Percentiles rank a stretch among this genome's conserved stretches.
phyloP scores from a whole-genome alignment of 1,139 yeast species.

The Geotrichum bryndzae region DNA sequence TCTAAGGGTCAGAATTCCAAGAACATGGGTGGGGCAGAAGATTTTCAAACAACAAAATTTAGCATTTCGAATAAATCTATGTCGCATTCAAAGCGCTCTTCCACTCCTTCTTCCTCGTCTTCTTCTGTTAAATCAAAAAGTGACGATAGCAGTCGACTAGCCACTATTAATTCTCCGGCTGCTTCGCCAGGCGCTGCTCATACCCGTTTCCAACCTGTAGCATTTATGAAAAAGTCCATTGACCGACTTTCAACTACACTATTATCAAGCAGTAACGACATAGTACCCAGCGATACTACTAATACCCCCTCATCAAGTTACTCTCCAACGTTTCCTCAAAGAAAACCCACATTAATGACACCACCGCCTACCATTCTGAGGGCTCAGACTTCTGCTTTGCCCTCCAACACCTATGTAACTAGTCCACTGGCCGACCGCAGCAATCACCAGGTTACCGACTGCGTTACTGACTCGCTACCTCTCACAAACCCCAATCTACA shows the following conservation, averaged over 20 bases:
- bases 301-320: not conserved
- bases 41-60: not conserved
- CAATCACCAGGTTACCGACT: not conserved
- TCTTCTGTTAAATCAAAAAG: no score
- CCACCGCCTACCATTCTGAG: not conserved
- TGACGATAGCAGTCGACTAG: no score
- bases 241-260: not conserved
- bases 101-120: no score
- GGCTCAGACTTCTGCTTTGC: not conserved
- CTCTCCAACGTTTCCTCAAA: not conserved
- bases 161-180: no score
- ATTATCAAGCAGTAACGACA: not conserved
- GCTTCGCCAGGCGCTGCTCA: no score
- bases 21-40: not conserved
- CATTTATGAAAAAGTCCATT: not conserved
- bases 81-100: no score
- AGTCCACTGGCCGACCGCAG: not conserved
- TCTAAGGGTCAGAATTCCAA: not conserved
- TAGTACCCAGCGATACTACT: no score
- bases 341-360: not conserved
- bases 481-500: constrained; percentile 3
- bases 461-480: not conserved
- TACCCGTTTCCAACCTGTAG: not conserved
- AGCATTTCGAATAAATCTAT: not conserved
- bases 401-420: not conserved